Percentiles rank a stretch among this genome's conserved stretches.
These are phyloP conservation scores for Astragalus glycyphyllos DNA, from an alignment of 306 rosid genomes.

Conservation along the genomic window DNA sequence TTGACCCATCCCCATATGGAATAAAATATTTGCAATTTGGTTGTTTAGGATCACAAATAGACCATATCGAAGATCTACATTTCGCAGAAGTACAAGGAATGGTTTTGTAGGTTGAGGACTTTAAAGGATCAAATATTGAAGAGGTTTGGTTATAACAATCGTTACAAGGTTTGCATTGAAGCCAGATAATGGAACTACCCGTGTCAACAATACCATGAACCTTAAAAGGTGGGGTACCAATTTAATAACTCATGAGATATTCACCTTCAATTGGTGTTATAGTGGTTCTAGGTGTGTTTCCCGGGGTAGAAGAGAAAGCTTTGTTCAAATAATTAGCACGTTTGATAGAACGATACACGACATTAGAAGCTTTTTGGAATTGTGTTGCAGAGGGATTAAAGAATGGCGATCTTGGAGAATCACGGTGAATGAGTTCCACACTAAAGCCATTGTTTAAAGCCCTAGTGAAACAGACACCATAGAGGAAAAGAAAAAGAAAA, in stretches of 20 bases:
- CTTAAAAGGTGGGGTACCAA: conserved; percentile 59
- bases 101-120: conserved; percentile 43
- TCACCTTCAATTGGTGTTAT: conserved; percentile 32
- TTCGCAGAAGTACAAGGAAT: not conserved
- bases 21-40: conserved; percentile 33
- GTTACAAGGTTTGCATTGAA: conserved; percentile 59
- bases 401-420: conserved; percentile 58
- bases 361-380: conserved; percentile 36
- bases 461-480: not conserved
- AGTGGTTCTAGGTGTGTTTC: not conserved
- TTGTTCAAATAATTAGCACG: conserved; percentile 11
- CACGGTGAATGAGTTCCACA: conserved; percentile 58
- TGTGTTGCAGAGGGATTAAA: conserved; percentile 39
- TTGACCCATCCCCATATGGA: conserved; percentile 48
- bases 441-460: conserved; percentile 5
- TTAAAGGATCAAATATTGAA: conserved; percentile 49
- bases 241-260: conserved; percentile 47
- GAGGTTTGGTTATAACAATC: conserved; percentile 44
- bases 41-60: not conserved
- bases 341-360: conserved; percentile 45
- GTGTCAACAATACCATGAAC: conserved; percentile 57
- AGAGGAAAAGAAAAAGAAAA: not conserved
- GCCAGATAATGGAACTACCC: conserved; percentile 64
- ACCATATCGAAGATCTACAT: accelerated
- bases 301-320: too few relatives aligned